Conservation (phyloP, 2,329 filamentous ascomycete genomes). For the Coniochaeta sp. region DNA sequence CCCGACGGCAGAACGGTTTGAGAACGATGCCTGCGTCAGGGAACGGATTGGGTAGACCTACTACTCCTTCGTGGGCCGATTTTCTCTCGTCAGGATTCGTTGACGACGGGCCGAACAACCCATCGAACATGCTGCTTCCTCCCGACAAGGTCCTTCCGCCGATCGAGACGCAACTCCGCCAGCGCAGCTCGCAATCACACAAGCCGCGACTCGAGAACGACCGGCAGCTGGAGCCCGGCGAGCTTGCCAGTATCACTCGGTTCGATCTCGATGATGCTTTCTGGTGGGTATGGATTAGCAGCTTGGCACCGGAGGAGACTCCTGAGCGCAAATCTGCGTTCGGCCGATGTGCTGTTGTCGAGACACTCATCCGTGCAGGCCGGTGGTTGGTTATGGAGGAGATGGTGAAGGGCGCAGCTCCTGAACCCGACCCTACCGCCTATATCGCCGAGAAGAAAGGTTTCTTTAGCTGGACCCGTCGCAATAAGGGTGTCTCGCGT, state of each 20-base stretch:
- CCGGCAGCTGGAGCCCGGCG: constrained; percentile 72
- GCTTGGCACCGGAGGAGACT: constrained; percentile 85
- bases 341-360: constrained; percentile 84
- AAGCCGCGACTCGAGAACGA: constrained; percentile 64
- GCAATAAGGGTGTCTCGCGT: constrained; percentile 55
- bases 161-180: constrained; percentile 63
- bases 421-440: constrained; percentile 74
- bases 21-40: constrained; percentile 61
- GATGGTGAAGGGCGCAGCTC: constrained; percentile 86
- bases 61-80: constrained; percentile 96
- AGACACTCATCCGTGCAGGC: constrained; percentile 74
- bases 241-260: constrained; percentile 83
- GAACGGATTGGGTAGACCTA: constrained; percentile 69
- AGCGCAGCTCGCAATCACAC: constrained; percentile 83
- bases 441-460: constrained; percentile 96
- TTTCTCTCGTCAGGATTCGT: constrained; percentile 91
- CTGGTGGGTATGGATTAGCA: constrained; percentile 99
- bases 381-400: constrained; percentile 96
- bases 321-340: constrained; percentile 83
- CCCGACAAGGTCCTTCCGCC: constrained; percentile 88
- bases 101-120: constrained; percentile 60
- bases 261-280: constrained; percentile 91
- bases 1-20: constrained; percentile 40
- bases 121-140: constrained; percentile 69
- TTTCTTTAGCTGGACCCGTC: constrained; percentile 79